A percentile compares a stretch with the other conserved stretches of the same genome.
These are phyloP conservation scores for Coniochaeta hoffmannii DNA, from an alignment of 2,329 filamentous ascomycete species.

Conservation along the genomic window DNA sequence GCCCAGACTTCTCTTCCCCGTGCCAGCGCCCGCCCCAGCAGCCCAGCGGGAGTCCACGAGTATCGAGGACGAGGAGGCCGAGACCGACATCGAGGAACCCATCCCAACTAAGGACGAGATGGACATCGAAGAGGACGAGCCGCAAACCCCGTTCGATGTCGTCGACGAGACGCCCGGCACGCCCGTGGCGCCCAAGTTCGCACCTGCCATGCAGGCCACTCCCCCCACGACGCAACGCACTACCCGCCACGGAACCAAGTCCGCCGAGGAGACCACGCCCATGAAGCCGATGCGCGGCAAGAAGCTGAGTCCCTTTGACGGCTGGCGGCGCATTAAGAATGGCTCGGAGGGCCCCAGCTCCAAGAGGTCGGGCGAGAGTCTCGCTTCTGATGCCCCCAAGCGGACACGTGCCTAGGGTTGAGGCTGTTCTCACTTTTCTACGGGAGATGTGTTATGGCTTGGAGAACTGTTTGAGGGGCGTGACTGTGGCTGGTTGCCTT, in stretches of 20 bases:
- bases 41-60: conserved; percentile 19
- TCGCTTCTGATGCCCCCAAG: conserved; percentile 29
- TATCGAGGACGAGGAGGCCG: conserved; percentile 51
- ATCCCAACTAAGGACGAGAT: conserved; percentile 20
- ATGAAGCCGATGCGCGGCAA: conserved; percentile 27
- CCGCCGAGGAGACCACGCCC: conserved; percentile 32
- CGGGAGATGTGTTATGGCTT: conserved; percentile 2
- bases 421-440: conserved; percentile 1
- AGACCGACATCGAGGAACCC: conserved; percentile 51
- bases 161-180: conserved; percentile 32
- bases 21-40: conserved; percentile 27
- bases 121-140: conserved; percentile 15
- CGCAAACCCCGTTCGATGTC: conserved; percentile 31
- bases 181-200: conserved; percentile 47
- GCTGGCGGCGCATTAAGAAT: conserved; percentile 60
- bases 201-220: conserved; percentile 37
- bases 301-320: conserved; percentile 54
- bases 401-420: conserved; percentile 24
- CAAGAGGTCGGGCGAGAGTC: conserved; percentile 33
- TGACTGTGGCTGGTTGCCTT: neutral
- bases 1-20: conserved; percentile 64
- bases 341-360: conserved; percentile 28
- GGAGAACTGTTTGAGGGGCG: neutral
- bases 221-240: conserved; percentile 56
- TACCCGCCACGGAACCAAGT: conserved; percentile 49